Conservation (phyloP, 2,329 filamentous ascomycete genomes). For the Cryphonectria naterciae region DNA sequence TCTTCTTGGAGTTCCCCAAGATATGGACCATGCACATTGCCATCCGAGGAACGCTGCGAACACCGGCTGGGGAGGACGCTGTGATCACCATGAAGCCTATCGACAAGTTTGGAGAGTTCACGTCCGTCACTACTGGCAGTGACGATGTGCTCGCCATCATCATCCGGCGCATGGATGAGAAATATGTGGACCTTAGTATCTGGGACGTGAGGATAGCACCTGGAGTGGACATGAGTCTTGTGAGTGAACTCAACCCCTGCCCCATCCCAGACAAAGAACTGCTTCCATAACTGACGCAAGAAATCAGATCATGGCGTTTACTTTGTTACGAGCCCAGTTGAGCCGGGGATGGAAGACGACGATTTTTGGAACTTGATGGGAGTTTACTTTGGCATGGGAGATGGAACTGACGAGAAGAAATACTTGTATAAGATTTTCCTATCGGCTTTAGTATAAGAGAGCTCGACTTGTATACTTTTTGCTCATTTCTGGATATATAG, state of each 20-base stretch:
- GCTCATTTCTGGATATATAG: not conserved
- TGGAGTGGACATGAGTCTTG: not conserved
- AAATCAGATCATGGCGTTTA: not conserved
- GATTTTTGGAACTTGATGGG: not conserved
- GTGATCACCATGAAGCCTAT: constrained; percentile 1
- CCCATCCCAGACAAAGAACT: not conserved
- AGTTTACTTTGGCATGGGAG: not conserved
- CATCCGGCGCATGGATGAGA: constrained; percentile 5
- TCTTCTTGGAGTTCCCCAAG: not conserved
- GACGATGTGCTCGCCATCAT: not conserved
- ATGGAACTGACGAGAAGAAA: not conserved
- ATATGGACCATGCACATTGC: not conserved
- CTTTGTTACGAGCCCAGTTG: not conserved
- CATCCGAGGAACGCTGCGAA: not conserved
- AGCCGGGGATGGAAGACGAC: not conserved
- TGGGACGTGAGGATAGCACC: constrained; percentile 4
- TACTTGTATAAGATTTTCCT: not conserved
- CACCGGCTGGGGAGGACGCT: not conserved
- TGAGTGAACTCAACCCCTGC: not conserved
- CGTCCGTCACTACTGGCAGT: not conserved
- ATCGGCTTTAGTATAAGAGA: not conserved
- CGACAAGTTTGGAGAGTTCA: not conserved
- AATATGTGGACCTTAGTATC: not conserved
- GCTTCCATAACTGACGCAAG: not conserved
- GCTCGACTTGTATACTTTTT: not conserved